These are phyloP conservation scores for Venturia oleaginea DNA, from an alignment of 2,329 filamentous ascomycete genomes.

Conservation along the genomic window DNA sequence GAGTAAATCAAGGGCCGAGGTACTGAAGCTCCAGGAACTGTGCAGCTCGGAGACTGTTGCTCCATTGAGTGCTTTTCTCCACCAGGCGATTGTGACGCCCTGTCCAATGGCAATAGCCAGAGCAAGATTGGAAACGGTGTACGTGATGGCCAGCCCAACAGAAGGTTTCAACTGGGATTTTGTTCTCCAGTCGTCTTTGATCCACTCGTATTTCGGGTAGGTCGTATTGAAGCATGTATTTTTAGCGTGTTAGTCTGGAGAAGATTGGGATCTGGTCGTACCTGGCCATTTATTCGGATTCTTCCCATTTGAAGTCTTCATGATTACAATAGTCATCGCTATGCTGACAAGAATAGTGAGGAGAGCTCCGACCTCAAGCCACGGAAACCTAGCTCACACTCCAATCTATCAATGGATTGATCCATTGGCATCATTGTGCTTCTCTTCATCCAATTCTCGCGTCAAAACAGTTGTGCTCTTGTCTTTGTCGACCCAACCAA, in stretches of 20 bases:
- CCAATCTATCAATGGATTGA: conserved; percentile 3
- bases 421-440: not conserved
- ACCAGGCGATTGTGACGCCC: conserved; percentile 22
- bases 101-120: conserved; percentile 21
- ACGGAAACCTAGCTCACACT: conserved; percentile 16
- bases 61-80: conserved; percentile 19
- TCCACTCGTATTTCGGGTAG: not conserved
- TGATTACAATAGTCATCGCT: conserved; percentile 15
- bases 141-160: conserved; percentile 18
- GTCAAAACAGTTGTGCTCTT: not conserved
- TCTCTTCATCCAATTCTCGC: not conserved
- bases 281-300: conserved; percentile 16
- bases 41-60: conserved; percentile 20
- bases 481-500: not conserved
- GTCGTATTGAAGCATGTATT: not conserved
- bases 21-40: conserved; percentile 19
- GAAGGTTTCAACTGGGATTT: conserved; percentile 17
- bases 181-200: conserved; percentile 9
- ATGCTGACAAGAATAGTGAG: conserved; percentile 18
- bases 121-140: conserved; percentile 18
- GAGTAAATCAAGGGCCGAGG: conserved; percentile 18
- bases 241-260: not conserved
- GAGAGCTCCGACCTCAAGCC: conserved; percentile 18
- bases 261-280: not conserved
- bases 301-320: conserved; percentile 15